Conservation (phyloP, 1,284 basidiomycete genomes). For the Anthracocystis walkeri region DNA sequence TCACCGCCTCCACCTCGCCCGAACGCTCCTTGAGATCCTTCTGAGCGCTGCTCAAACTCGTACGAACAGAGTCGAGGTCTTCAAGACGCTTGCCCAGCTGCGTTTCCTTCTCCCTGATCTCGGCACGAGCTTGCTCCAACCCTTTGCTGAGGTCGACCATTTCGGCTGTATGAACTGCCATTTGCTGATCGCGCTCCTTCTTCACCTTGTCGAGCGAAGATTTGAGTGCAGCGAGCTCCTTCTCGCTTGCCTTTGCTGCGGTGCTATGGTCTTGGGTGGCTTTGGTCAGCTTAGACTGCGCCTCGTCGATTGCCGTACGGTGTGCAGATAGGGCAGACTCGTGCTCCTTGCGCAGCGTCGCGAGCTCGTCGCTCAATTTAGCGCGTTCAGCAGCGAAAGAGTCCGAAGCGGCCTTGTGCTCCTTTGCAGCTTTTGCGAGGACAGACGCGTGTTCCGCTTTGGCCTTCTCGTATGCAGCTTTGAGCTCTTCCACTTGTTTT, state of each 20-base stretch:
- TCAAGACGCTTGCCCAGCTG: conserved; percentile 13
- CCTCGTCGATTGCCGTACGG: conserved; percentile 15
- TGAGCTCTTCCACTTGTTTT: conserved; percentile 20
- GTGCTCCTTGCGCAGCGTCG: conserved; percentile 22
- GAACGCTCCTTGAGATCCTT: conserved; percentile 19
- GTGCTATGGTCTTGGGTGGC: conserved; percentile 11
- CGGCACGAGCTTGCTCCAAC: conserved; percentile 14
- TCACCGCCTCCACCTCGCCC: conserved; percentile 7
- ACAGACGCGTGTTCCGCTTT: conserved; percentile 16
- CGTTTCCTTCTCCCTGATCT: conserved; percentile 23
- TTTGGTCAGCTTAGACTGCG: conserved; percentile 9
- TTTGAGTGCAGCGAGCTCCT: conserved; percentile 26
- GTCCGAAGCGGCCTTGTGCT: conserved; percentile 18
- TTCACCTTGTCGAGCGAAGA: conserved; percentile 24
- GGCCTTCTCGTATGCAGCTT: conserved; percentile 9
- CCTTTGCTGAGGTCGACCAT: conserved; percentile 42
- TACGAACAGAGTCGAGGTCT: conserved; percentile 11
- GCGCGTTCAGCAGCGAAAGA: conserved; percentile 12
- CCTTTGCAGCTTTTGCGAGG: conserved; percentile 3
- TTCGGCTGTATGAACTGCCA: conserved; percentile 33
- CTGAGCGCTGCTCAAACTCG: background rate
- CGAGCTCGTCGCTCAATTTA: conserved; percentile 18
- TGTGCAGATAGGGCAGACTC: conserved; percentile 13
- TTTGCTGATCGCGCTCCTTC: conserved; percentile 37
- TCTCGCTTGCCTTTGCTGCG: conserved; percentile 9